Evolutionary conservation across 306 rosid species (phyloP).

Genomic region (Cucurbita pepo): DNA sequence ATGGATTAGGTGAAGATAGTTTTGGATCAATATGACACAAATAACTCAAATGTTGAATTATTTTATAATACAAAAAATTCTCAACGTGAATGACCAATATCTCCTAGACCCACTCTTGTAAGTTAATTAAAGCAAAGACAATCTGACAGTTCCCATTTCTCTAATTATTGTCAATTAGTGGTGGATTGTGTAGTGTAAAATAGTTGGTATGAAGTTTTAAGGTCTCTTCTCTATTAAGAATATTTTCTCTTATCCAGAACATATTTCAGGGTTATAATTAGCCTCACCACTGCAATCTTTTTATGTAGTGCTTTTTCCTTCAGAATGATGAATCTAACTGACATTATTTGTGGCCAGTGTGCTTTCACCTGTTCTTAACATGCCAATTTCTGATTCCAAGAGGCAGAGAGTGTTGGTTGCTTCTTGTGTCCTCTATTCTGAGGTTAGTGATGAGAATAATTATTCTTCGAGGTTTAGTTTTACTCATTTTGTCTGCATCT

Average conservation of each 20-base stretch:
- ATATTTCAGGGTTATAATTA: not conserved
- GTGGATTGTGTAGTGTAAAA: not conserved
- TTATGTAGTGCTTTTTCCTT: slow-evolving; percentile 1
- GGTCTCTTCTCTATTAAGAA: not conserved
- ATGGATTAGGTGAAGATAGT: not conserved
- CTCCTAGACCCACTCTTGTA: not conserved
- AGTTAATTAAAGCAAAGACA: not conserved
- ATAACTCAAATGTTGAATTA: not conserved
- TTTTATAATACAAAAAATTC: not conserved
- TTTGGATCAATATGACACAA: not conserved
- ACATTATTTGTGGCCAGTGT: slow-evolving; percentile 42
- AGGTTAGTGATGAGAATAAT: slow-evolving; percentile 39
- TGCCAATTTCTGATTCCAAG: slow-evolving; percentile 87
- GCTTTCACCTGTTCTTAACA: slow-evolving; percentile 93
- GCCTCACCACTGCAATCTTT: not conserved
- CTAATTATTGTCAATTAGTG: not conserved
- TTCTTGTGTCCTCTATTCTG: slow-evolving; percentile 78
- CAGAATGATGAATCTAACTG: slow-evolving; percentile 1
- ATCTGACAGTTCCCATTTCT: not conserved
- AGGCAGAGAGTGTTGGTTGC: slow-evolving; percentile 96
- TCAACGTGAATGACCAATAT: not conserved
- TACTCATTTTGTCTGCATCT: not conserved
- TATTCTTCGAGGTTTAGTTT: not conserved
- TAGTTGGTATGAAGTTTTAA: not conserved
- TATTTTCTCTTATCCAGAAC: not conserved